Base-by-base conservation (phyloP, 1,284 basidiomycete genomes). In the Fomitopsis pinicola region DNA sequence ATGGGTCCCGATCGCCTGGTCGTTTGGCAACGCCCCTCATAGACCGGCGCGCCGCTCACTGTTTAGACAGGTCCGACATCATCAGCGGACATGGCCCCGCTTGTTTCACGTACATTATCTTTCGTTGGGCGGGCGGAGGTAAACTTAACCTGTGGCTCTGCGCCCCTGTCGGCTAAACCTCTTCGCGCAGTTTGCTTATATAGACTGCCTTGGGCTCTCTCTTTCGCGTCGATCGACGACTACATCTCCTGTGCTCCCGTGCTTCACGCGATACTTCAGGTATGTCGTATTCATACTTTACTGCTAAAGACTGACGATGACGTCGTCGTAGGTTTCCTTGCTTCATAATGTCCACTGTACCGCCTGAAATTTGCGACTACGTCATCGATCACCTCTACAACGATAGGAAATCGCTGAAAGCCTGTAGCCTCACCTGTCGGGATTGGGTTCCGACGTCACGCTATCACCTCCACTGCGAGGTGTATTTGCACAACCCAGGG, bases 331-430 rank as follows among this genome's bases (percentile, higher is more conserved):
- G 38, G 2, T 19, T 14, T 46, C 22, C 15, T 42, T 48, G 5
- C 14, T 4, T 15, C 28, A 42, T 54, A 53, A 69, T 69, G 68
- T 45, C 65, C 30, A 54, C 30, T 14, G 57, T 78, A 28, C 72
- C 75, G n/a, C 63, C 65, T 53, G 77, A 79, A 62, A 65, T 78
- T 40, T 64, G 72, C 44, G 76, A 78, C 67, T 68, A 72, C 50
- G 70, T 78, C 61, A 71, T 78, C 62, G 75, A 76, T 64, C 75
- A 71, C 56, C 71, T 77, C 22, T 70, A 75, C 64, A 62, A 71
- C 55, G 75, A 79, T 58, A 59, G 50, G 7, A 38, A 57, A 3
- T 59, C 73, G 10, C 71, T 79, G 42, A 64, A 61, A 48, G 63
- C 72, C 0, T 78, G 76, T 64, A 71, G 71, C 54, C 69, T 76